phyloP scores from a whole-genome alignment of 129 eudicot genomes.

The Deinandra increscens region DNA sequence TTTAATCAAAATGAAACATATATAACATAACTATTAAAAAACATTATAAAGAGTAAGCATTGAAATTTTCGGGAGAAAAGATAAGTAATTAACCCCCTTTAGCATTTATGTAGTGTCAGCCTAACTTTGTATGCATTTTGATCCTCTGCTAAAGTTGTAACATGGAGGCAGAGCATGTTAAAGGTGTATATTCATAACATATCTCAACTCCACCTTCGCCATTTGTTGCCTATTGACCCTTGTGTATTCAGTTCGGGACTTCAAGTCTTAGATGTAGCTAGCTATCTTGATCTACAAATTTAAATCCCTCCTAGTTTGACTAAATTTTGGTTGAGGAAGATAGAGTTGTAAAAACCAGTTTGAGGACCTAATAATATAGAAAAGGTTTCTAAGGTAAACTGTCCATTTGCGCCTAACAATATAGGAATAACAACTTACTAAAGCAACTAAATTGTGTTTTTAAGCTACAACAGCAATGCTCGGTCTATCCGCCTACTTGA shows the following conservation, averaged over 20 bases:
- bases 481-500: constrained; percentile 1
- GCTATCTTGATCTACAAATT: neutral
- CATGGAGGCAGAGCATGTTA: neutral
- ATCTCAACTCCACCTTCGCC: constrained; percentile 6
- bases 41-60: neutral
- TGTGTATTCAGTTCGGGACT: constrained; percentile 1
- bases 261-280: constrained; percentile 9
- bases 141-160: constrained; percentile 11
- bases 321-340: neutral
- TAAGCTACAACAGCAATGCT: neutral
- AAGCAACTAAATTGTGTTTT: neutral
- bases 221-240: neutral
- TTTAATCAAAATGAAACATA: neutral
- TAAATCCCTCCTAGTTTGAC: neutral
- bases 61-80: neutral
- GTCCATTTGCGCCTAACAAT: constrained; percentile 11
- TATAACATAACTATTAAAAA: neutral
- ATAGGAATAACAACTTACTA: neutral
- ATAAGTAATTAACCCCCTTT: neutral
- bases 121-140: neutral
- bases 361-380: neutral
- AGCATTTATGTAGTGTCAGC: neutral
- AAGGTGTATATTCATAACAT: neutral
- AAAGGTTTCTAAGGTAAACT: neutral
- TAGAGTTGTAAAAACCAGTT: neutral